Conservation (phyloP, 306 rosid genomes). For the Rubus parviflorus region DNA sequence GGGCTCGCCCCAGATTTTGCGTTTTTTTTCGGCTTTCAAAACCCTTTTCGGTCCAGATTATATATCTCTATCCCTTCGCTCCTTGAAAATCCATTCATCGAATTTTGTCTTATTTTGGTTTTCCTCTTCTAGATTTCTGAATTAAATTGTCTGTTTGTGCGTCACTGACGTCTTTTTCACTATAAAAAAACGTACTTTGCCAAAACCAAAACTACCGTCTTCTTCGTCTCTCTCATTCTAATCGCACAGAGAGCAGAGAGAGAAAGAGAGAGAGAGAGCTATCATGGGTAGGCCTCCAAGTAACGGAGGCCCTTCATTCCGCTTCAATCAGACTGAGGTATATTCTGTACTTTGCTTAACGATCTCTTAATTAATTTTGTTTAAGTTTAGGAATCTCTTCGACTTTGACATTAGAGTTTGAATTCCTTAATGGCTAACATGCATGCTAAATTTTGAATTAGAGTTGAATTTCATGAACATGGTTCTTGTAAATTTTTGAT, state of each 20-base stretch:
- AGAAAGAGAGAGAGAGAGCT: neutral
- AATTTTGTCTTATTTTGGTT: neutral
- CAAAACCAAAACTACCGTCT: neutral
- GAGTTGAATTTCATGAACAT: neutral
- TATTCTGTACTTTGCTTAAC: neutral
- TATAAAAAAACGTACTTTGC: neutral
- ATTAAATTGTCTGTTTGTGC: neutral
- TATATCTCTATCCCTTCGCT: neutral
- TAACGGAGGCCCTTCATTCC: slow-evolving; percentile 96
- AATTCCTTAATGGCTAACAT: neutral
- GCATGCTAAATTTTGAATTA: neutral
- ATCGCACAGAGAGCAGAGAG: neutral
- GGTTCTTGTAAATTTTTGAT: neutral
- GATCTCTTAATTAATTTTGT: neutral
- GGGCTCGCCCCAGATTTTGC: neutral
- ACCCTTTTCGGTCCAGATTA: neutral
- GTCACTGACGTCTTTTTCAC: neutral
- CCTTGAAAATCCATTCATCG: neutral
- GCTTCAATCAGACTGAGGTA: slow-evolving; percentile 81
- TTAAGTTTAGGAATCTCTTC: neutral
- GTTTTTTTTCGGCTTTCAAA: neutral
- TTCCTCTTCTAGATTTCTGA: neutral
- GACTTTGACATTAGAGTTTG: slow-evolving; percentile 2
- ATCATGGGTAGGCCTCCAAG: slow-evolving; percentile 95
- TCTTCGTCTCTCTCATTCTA: neutral